These are phyloP conservation scores for Echria macrotheca DNA, from an alignment of 495 filamentous ascomycete genomes.

Conservation along the genomic window DNA sequence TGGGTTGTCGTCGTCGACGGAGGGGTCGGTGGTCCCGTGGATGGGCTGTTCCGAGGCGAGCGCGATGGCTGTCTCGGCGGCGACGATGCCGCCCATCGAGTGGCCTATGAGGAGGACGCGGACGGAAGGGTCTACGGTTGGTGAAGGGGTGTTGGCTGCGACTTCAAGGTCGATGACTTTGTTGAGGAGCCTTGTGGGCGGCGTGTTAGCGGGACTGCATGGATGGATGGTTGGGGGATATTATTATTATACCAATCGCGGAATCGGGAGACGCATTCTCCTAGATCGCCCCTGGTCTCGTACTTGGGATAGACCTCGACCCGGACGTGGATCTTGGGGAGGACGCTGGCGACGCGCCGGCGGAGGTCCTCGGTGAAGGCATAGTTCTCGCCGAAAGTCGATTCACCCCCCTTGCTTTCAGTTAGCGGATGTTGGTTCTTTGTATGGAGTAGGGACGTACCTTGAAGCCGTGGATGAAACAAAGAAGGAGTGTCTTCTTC, in stretches of 20 bases:
- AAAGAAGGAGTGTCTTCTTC: slow-evolving; percentile 85
- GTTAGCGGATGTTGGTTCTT: not conserved
- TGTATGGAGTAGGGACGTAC: slow-evolving; percentile 37
- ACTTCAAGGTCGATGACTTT: slow-evolving; percentile 95
- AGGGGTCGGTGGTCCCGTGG: slow-evolving; percentile 20
- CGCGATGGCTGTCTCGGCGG: slow-evolving; percentile 73
- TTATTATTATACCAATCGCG: too few relatives aligned
- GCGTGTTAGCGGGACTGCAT: slow-evolving; percentile 3
- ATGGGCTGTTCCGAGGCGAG: slow-evolving; percentile 66
- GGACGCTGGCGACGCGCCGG: slow-evolving; percentile 58
- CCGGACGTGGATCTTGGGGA: slow-evolving; percentile 68
- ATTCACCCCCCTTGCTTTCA: slow-evolving; percentile 65
- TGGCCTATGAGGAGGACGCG: slow-evolving; percentile 82
- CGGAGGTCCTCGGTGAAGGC: slow-evolving; percentile 71
- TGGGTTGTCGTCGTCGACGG: slow-evolving; percentile 25
- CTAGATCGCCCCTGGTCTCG: slow-evolving; percentile 84
- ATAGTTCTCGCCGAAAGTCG: slow-evolving; percentile 66
- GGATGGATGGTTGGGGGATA: not conserved
- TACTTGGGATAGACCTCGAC: slow-evolving; percentile 81
- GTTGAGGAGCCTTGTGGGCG: slow-evolving; percentile 64
- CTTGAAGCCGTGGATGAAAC: slow-evolving; percentile 98
- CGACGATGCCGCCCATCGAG: slow-evolving; percentile 96
- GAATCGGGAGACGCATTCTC: slow-evolving; percentile 72
- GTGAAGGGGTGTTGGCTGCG: slow-evolving; percentile 69
- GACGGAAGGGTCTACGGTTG: slow-evolving; percentile 84